Evolutionary conservation across 352 stramenopile species (phyloP).

Genomic region (Globisporangium iwayamae): DNA sequence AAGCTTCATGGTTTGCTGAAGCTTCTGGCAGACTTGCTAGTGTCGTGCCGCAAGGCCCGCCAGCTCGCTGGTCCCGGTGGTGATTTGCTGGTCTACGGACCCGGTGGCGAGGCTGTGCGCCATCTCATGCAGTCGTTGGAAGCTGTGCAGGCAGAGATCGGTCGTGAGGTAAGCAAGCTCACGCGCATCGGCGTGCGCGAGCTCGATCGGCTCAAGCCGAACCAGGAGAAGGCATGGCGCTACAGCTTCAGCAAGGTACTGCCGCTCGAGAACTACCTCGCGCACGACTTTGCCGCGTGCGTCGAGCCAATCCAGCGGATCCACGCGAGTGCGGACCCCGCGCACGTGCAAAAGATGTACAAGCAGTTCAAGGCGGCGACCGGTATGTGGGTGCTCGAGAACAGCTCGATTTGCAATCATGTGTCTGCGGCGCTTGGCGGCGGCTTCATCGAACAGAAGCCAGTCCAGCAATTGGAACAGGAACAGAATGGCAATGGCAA

Average conservation of each 20-base stretch:
- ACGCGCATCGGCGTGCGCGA: conserved; percentile 80
- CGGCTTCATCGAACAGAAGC: conserved; percentile 52
- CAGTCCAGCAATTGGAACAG: conserved; percentile 30
- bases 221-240: conserved; percentile 81
- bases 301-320: conserved; percentile 86
- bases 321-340: conserved; percentile 74
- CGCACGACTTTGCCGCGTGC: conserved; percentile 80
- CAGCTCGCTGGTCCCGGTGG: conserved; percentile 75
- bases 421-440: conserved; percentile 64
- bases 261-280: conserved; percentile 77
- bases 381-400: conserved; percentile 83
- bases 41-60: conserved; percentile 80
- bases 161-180: conserved; percentile 69
- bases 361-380: conserved; percentile 84
- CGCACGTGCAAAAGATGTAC: conserved; percentile 84
- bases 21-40: conserved; percentile 73
- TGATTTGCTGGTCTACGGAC: conserved; percentile 82
- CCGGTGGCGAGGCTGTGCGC: conserved; percentile 77
- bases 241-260: conserved; percentile 85
- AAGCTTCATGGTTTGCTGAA: conserved; percentile 79
- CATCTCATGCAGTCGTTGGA: conserved; percentile 81
- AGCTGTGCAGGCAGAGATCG: conserved; percentile 74
- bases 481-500: conserved; percentile 23
- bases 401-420: conserved; percentile 77
- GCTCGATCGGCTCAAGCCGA: conserved; percentile 81